Conservation (phyloP, 2,329 filamentous ascomycete genomes). For the Hymenotorrendiella dingleyae region DNA sequence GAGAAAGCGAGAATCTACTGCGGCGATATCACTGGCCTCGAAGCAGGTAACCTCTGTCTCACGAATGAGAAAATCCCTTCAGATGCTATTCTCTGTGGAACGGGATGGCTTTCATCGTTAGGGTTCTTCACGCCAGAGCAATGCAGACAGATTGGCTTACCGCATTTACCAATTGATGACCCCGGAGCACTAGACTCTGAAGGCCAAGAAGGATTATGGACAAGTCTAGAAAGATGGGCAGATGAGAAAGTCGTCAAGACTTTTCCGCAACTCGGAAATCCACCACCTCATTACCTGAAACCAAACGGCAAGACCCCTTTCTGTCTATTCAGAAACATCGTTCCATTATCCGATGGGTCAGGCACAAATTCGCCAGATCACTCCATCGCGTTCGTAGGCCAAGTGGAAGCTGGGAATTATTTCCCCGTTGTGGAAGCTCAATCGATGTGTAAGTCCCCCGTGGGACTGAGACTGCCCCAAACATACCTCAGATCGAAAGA, state of each 20-base stretch:
- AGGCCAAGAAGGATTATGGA: slow-evolving; percentile 20
- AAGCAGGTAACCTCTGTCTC: slow-evolving; percentile 14
- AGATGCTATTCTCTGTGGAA: slow-evolving; percentile 26
- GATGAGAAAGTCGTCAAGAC: slow-evolving; percentile 18
- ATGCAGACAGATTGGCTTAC: slow-evolving; percentile 21
- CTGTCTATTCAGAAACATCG: slow-evolving; percentile 24
- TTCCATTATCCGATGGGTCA: slow-evolving; percentile 15
- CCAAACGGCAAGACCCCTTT: slow-evolving; percentile 17
- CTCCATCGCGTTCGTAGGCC: slow-evolving; percentile 26
- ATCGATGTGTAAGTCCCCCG: slow-evolving; percentile 27
- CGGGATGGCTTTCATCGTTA: slow-evolving; percentile 22
- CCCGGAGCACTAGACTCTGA: slow-evolving; percentile 12
- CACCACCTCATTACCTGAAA: slow-evolving; percentile 21
- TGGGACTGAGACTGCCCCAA: too few species aligned
- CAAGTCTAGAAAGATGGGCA: slow-evolving; percentile 20
- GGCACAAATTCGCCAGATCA: slow-evolving; percentile 11
- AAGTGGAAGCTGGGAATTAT: slow-evolving; percentile 21
- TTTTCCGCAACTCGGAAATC: slow-evolving; percentile 25
- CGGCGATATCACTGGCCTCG: slow-evolving; percentile 17
- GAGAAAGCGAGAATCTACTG: slow-evolving; percentile 21
- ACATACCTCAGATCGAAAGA: too few species aligned
- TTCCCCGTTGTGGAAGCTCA: slow-evolving; percentile 25
- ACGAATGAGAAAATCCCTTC: slow-evolving; percentile 15
- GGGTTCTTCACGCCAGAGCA: slow-evolving; percentile 22
- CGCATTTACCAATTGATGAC: slow-evolving; percentile 17